These are phyloP conservation scores for Borovskyia barvae DNA, from an alignment of 208 protist species.

Conservation along the genomic window DNA sequence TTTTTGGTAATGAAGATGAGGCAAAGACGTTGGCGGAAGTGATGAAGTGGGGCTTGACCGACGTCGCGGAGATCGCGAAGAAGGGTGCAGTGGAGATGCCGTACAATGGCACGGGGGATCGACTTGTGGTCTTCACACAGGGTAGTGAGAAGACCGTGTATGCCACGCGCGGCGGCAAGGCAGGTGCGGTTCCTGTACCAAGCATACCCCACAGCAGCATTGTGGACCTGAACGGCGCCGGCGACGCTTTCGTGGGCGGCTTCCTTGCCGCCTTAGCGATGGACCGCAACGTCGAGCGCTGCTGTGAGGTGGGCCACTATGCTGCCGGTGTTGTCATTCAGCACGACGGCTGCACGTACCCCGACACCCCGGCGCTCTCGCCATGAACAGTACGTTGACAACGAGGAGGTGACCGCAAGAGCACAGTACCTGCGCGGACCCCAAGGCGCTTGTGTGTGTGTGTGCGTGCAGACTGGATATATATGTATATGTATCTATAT, in stretches of 20 bases:
- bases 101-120: slow-evolving; percentile 79
- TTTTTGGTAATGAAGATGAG: slow-evolving; percentile 97
- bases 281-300: slow-evolving; percentile 62
- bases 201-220: slow-evolving; percentile 87
- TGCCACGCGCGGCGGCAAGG: slow-evolving; percentile 38
- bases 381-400: slow-evolving; percentile 6
- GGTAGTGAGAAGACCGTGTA: slow-evolving; percentile 88
- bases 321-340: slow-evolving; percentile 91
- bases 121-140: slow-evolving; percentile 96
- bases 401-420: background rate
- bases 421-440: no score
- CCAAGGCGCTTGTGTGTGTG: no score
- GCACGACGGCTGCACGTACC: slow-evolving; percentile 92
- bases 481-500: no score
- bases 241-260: slow-evolving; percentile 98
- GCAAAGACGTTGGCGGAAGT: slow-evolving; percentile 76
- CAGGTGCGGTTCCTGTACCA: slow-evolving; percentile 55
- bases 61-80: slow-evolving; percentile 83
- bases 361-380: slow-evolving; percentile 66
- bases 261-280: slow-evolving; percentile 92
- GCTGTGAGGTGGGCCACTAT: slow-evolving; percentile 90
- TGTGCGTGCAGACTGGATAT: no score
- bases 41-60: slow-evolving; percentile 69
- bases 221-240: slow-evolving; percentile 97
- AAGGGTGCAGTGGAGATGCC: slow-evolving; percentile 63